These are phyloP conservation scores for Termitomyces sp. DNA, from an alignment of 768 basidiomycete genomes.

Conservation along the genomic window DNA sequence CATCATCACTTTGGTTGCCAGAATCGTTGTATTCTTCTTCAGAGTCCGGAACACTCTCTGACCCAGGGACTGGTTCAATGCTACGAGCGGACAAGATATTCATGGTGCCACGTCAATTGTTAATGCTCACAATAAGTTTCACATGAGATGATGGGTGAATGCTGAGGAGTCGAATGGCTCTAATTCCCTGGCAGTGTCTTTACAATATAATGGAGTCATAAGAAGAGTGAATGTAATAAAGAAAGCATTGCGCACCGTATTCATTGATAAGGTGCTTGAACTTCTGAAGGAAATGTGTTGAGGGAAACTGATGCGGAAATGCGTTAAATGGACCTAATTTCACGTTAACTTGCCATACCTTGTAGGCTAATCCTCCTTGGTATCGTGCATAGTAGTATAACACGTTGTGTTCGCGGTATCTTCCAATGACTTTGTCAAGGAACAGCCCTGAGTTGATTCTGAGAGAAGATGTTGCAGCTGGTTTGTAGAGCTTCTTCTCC, in stretches of 20 bases:
- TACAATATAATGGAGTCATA: slow-evolving; percentile 31
- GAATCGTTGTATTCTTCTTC: slow-evolving; percentile 26
- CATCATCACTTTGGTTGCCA: slow-evolving; percentile 16
- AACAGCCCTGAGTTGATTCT: slow-evolving; percentile 24
- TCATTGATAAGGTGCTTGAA: slow-evolving; percentile 42
- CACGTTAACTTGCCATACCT: slow-evolving; percentile 32
- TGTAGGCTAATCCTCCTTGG: slow-evolving; percentile 49
- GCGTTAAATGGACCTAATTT: slow-evolving; percentile 18
- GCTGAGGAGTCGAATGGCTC: slow-evolving; percentile 57
- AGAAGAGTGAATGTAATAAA: slow-evolving; percentile 6
- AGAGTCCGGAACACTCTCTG: slow-evolving; percentile 24
- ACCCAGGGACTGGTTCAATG: slow-evolving; percentile 17
- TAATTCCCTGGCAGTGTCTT: slow-evolving; percentile 38
- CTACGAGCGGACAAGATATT: slow-evolving; percentile 22
- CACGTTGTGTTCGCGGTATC: slow-evolving; percentile 32
- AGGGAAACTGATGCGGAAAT: slow-evolving; percentile 35
- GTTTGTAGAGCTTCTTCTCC: slow-evolving; percentile 36
- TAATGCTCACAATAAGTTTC: slow-evolving; percentile 28
- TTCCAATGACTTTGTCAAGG: slow-evolving; percentile 52
- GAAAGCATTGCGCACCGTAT: slow-evolving; percentile 41
- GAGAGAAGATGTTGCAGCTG: slow-evolving; percentile 25
- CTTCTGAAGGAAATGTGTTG: slow-evolving; percentile 27
- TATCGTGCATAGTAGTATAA: slow-evolving; percentile 59
- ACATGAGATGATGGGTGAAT: slow-evolving; percentile 57
- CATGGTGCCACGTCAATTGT: slow-evolving; percentile 15